phyloP scores from a whole-genome alignment of 2,329 filamentous ascomycete species.

The Neoascochyta sp. region DNA sequence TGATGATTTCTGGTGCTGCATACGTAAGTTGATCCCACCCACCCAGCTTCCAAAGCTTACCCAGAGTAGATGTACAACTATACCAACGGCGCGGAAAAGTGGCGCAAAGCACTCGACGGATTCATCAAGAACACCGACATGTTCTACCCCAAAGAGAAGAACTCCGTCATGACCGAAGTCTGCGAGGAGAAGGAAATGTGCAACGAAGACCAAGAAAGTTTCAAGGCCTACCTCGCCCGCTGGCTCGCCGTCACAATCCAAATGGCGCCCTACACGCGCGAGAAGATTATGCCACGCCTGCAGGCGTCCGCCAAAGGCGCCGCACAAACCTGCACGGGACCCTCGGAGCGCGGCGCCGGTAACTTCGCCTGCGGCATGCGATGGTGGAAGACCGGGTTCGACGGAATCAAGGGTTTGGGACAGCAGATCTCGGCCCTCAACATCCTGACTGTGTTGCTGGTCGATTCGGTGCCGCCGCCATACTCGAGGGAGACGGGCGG shows the following conservation, averaged over 20 bases:
- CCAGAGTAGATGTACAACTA: conserved; percentile 38
- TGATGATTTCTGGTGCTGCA: conserved; percentile 34
- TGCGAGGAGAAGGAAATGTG: conserved; percentile 43
- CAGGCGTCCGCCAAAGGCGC: conserved; percentile 53
- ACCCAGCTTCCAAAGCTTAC: conserved; percentile 4
- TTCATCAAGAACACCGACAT: conserved; percentile 26
- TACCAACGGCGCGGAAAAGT: conserved; percentile 35
- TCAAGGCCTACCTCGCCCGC: conserved; percentile 46
- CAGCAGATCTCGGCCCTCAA: conserved; percentile 58
- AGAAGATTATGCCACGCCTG: conserved; percentile 52
- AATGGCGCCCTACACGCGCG: conserved; percentile 55
- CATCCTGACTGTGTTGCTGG: conserved; percentile 47
- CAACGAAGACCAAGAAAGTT: conserved; percentile 45
- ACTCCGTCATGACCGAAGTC: conserved; percentile 42
- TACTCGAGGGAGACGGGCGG: conserved; percentile 51
- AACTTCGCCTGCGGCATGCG: conserved; percentile 40
- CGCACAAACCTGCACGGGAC: conserved; percentile 52
- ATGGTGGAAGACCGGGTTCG: conserved; percentile 43
- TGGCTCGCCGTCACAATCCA: conserved; percentile 55
- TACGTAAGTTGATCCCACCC: conserved; percentile 16
- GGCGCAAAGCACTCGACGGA: conserved; percentile 27
- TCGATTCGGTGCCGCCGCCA: conserved; percentile 40
- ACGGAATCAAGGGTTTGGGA: conserved; percentile 51
- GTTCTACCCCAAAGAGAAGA: conserved; percentile 40
- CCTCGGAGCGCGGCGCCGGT: conserved; percentile 35